Percentiles rank a stretch among this genome's conserved stretches.
Conservation (phyloP, 495 filamentous ascomycete species). For the Bacidia gigantensis region DNA sequence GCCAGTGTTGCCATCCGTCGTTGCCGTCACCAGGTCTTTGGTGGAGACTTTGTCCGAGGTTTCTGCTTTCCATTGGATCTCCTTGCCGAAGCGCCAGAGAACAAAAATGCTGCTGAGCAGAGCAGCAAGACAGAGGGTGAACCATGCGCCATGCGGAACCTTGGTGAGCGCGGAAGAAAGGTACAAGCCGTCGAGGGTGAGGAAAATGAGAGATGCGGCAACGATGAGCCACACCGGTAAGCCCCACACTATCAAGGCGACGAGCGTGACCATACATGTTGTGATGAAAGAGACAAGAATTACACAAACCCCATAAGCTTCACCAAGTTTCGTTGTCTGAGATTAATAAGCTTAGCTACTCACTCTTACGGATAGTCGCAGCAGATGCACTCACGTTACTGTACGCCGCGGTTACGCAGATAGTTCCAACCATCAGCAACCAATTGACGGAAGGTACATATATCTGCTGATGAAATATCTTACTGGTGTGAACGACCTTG, state of each 20-base stretch:
- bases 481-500: constrained; percentile 51
- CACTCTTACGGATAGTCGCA: neutral
- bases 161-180: constrained; percentile 54
- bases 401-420: constrained; percentile 59
- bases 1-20: constrained; percentile 2
- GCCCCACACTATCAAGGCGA: constrained; percentile 55
- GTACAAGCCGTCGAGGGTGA: constrained; percentile 47
- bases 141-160: constrained; percentile 61
- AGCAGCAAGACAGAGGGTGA: constrained; percentile 49
- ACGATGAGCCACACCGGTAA: constrained; percentile 42
- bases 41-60: constrained; percentile 41
- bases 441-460: constrained; percentile 62
- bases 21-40: constrained; percentile 27
- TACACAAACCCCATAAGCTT: constrained; percentile 53
- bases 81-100: constrained; percentile 63
- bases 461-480: constrained; percentile 52
- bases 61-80: constrained; percentile 58
- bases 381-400: constrained; percentile 41
- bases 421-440: constrained; percentile 59
- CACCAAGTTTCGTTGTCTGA: constrained; percentile 32
- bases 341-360: neutral
- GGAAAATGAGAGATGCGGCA: constrained; percentile 47
- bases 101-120: constrained; percentile 47
- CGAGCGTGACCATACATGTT: constrained; percentile 53
- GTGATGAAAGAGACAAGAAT: constrained; percentile 65